Percentiles rank a stretch among this genome's conserved stretches.
These are phyloP conservation scores for Picea glauca DNA, from an alignment of 75 land plant species.

Conservation along the genomic window DNA sequence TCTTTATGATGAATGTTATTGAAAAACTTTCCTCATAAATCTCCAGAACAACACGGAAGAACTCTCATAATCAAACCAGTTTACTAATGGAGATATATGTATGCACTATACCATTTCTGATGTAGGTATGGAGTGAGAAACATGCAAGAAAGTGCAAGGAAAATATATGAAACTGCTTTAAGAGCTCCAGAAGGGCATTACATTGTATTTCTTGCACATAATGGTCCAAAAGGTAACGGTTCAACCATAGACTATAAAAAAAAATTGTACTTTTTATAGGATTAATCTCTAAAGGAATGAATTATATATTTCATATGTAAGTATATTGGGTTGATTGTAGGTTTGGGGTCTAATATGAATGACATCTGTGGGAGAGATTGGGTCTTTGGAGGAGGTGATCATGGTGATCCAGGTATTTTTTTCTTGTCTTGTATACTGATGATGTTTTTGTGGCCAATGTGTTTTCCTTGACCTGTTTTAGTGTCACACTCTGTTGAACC, in stretches of 20 bases:
- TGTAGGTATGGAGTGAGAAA: slow-evolving; percentile 13
- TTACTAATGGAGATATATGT: neutral
- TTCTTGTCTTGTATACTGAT: neutral
- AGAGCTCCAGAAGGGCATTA: slow-evolving; percentile 58
- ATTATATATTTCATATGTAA: neutral
- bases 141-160: slow-evolving; percentile 73
- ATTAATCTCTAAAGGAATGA: neutral
- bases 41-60: neutral
- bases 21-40: neutral
- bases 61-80: neutral
- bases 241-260: neutral
- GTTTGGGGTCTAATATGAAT: slow-evolving; percentile 68
- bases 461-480: neutral
- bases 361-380: slow-evolving; percentile 97
- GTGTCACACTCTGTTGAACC: neutral
- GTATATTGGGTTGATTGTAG: slow-evolving; percentile 28
- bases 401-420: slow-evolving; percentile 87
- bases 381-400: slow-evolving; percentile 70
- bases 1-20: neutral
- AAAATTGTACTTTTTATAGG: neutral
- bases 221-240: slow-evolving; percentile 76
- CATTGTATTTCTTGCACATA: slow-evolving; percentile 81
- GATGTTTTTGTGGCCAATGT: neutral
- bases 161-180: slow-evolving; percentile 51
- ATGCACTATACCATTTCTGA: neutral